Evolutionary conservation across 352 stramenopile species (phyloP).

Genomic region (Phytopythium kandeliae): DNA sequence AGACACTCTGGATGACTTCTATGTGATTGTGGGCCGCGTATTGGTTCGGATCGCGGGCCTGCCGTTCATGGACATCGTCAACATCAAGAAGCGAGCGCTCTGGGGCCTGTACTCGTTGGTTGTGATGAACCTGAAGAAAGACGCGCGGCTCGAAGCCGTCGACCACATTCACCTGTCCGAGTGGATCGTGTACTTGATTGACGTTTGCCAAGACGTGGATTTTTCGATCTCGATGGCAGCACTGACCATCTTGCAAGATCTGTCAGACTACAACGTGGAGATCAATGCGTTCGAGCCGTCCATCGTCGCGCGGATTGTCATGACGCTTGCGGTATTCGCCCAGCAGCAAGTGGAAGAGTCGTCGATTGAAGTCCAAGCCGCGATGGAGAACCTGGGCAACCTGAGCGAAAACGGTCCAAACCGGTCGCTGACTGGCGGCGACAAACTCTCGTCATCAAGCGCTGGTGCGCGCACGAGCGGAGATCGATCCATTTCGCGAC

Average conservation of each 20-base stretch:
- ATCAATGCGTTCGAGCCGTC: constrained; percentile 64
- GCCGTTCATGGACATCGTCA: constrained; percentile 64
- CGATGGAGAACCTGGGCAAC: constrained; percentile 45
- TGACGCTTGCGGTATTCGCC: constrained; percentile 81
- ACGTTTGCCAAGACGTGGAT: constrained; percentile 66
- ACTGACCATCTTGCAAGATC: constrained; percentile 70
- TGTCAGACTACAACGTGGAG: constrained; percentile 69
- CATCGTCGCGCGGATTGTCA: constrained; percentile 76
- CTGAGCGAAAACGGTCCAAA: not conserved
- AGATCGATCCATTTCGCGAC: constrained; percentile 15
- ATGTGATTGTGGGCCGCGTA: constrained; percentile 66
- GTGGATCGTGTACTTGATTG: constrained; percentile 80
- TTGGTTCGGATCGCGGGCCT: constrained; percentile 71
- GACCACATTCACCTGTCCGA: constrained; percentile 49
- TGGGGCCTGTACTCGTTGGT: constrained; percentile 79
- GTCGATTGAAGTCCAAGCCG: constrained; percentile 79
- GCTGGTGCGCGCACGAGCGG: constrained; percentile 24
- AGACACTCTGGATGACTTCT: constrained; percentile 57
- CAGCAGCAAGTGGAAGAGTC: constrained; percentile 86
- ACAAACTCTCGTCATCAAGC: constrained; percentile 22
- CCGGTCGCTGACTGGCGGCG: constrained; percentile 7
- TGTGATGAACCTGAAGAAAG: constrained; percentile 52
- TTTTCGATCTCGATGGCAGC: constrained; percentile 77
- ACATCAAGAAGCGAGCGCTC: constrained; percentile 76
- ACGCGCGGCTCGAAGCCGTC: constrained; percentile 21